Conservation (phyloP, 1,139 yeast genomes). For the Candida dubliniensis region DNA sequence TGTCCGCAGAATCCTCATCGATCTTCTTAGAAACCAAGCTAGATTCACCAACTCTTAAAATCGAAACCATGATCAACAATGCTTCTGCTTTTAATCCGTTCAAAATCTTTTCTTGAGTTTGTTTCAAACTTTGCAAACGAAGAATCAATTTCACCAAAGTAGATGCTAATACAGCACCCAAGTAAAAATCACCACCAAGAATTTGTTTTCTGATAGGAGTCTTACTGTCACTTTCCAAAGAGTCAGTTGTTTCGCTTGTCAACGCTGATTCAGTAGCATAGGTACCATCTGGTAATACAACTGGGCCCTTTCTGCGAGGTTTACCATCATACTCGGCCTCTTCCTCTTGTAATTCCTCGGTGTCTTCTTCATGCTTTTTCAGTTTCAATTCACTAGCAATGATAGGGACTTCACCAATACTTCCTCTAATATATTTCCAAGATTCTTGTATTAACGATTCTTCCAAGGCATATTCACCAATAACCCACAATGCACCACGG, state of each 20-base stretch:
- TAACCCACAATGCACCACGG: slow-evolving; percentile 92
- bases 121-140: slow-evolving; percentile 63
- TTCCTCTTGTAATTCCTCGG: slow-evolving; percentile 23
- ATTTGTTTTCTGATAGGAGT: slow-evolving; percentile 84
- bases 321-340: slow-evolving; percentile 25
- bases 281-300: slow-evolving; percentile 95
- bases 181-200: slow-evolving; percentile 85
- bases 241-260: slow-evolving; percentile 42
- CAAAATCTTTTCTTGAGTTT: slow-evolving; percentile 50
- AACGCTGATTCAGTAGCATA: slow-evolving; percentile 95
- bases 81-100: slow-evolving; percentile 96
- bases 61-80: slow-evolving; percentile 85
- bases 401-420: slow-evolving; percentile 91
- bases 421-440: slow-evolving; percentile 83
- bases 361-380: slow-evolving; percentile 43
- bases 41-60: slow-evolving; percentile 88
- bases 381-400: slow-evolving; percentile 68
- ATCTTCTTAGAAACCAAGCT: slow-evolving; percentile 70
- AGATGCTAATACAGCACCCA: slow-evolving; percentile 84
- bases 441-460: slow-evolving; percentile 75
- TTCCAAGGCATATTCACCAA: slow-evolving; percentile 85
- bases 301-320: slow-evolving; percentile 58
- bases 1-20: slow-evolving; percentile 94
- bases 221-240: slow-evolving; percentile 40
- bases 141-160: slow-evolving; percentile 87